Evolutionary conservation across 352 stramenopile species (phyloP), one percentile per base, ranked within the genome.

Genomic region (Pythium brachiatum): DNA sequence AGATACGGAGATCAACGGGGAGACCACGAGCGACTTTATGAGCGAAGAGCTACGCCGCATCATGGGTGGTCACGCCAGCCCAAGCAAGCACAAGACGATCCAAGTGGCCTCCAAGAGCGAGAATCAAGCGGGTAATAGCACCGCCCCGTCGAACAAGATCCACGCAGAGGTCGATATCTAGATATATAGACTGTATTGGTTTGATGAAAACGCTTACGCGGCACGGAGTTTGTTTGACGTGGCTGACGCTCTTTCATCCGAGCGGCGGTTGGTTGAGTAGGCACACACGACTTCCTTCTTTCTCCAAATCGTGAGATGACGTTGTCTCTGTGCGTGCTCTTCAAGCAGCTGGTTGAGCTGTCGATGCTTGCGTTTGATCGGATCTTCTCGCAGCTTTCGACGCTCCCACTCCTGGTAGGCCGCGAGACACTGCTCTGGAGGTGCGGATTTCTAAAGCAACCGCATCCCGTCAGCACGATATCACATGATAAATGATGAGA

Each of bases 1-100:
- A 13, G 96, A 99, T 69, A 83, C 75, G 6, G 72, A 79, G 23
- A 54, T 86, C 13, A 88, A 94, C 51, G 74, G 76, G 6, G 79
- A 87, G 12, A 68, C 36, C 8, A 68, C 76, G 6, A 91, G 84
- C 20, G 79, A 82, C 41, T 94, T 86, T 62, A 96, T 96, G 85
- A 93, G 79, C 65, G 68, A 83, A 8, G 81, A 92, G 32, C 76
- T 94, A 5, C 73, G 68, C 2, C 60, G 63, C 11, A 88, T 88
- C 55, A 88, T 91, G 79, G 78, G 79, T 26, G 73, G 66, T 27
- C 56, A 53, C 16, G 62, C 57, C 26, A 84, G 74, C 26, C 57
- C 23, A 15, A 67, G 64, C 29, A 88, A 78, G 32, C 67, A 62
- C 21, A 78, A 72, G 21, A 48, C 76, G 7, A 76, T 90, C 34